phyloP scores from a whole-genome alignment of 2,329 filamentous ascomycete genomes.

The Mycosphaerella arachidis region DNA sequence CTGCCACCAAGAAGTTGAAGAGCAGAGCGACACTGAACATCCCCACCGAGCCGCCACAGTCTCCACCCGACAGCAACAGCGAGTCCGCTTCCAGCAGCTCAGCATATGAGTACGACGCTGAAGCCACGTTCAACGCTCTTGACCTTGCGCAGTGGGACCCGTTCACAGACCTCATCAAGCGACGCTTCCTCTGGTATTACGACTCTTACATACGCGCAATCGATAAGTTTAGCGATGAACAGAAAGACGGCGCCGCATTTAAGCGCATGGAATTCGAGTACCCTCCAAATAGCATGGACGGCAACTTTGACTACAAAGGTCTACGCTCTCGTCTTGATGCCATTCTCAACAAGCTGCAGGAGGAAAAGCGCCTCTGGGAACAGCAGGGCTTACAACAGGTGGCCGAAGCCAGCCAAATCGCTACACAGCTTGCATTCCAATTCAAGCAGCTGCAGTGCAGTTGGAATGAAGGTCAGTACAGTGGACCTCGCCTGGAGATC shows the following conservation, averaged over 20 bases:
- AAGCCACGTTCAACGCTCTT: conserved; percentile 26
- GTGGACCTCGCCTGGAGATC: conserved; percentile 68
- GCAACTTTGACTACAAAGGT: conserved; percentile 74
- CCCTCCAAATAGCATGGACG: conserved; percentile 73
- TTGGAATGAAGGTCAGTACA: conserved; percentile 59
- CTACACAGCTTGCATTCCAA: conserved; percentile 77
- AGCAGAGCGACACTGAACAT: conserved; percentile 5
- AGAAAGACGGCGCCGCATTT: conserved; percentile 59
- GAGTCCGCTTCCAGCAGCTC: conserved; percentile 18
- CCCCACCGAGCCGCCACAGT: conserved; percentile 9
- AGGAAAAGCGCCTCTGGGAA: conserved; percentile 69
- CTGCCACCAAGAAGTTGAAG: conserved; percentile 18
- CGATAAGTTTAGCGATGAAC: conserved; percentile 57
- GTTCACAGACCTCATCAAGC: conserved; percentile 86
- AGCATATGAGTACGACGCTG: conserved; percentile 40
- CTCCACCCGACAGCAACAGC: conserved; percentile 6
- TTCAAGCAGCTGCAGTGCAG: conserved; percentile 75
- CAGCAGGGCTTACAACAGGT: conserved; percentile 60
- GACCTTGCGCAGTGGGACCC: conserved; percentile 64
- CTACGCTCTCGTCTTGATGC: conserved; percentile 64
- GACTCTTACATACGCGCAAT: conserved; percentile 76
- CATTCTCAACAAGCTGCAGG: conserved; percentile 66
- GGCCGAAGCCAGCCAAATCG: conserved; percentile 66
- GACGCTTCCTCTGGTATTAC: conserved; percentile 93
- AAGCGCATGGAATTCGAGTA: conserved; percentile 85